Base-by-base conservation (phyloP, 1,139 yeast species). In the Zygoascus meyerae region DNA sequence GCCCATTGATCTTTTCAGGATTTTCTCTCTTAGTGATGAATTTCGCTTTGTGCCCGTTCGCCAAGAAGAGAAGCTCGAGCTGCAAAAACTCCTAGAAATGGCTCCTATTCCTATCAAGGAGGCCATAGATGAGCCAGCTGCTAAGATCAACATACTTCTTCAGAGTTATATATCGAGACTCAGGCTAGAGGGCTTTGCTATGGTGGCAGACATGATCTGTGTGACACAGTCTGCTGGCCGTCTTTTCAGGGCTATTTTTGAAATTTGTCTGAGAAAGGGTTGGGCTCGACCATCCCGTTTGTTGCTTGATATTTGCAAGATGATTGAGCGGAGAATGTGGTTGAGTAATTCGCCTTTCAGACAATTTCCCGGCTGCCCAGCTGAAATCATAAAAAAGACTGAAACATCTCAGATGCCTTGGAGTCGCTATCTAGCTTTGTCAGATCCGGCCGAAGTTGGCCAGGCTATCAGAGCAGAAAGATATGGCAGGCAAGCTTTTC, bases 171-270 rank as follows among this genome's bases (percentile, higher is more conserved):
- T 94, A 14, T 86, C 97, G 1, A 67, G 83, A 32, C 68, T 90
- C 35, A 69, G 73, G 9, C 69, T 94, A 12, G 95, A 85, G 2
- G 98, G 97, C 1, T 86, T 86, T 69, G 97, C 97, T 0, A 68
- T 94, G 50, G 79, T 84, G 74, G 81, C 97, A 0, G 99, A 94
- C 68, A 89, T 90, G 97, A 75, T 86, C 3, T 92, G 86, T 59
- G 79, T 94, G 36, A 86, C 94, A 0, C 98, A 92, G 63, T 86
- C 95, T 34, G 97, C 97, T 0, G 95, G 95, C 5, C 76, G 99
- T 61, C 66, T 94, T 37, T 70, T 90, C 46, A 70, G 97, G 46
- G 97, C 98, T 0, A 76, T 94, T 54, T 82, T 77, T 61, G 97
- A 92, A 60, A 78, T 92, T 21, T 77, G 87, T 8, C 58, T 86